Evolutionary conservation across 1,284 basidiomycete genomes (phyloP).

Genomic region (Dichomitus squalens): DNA sequence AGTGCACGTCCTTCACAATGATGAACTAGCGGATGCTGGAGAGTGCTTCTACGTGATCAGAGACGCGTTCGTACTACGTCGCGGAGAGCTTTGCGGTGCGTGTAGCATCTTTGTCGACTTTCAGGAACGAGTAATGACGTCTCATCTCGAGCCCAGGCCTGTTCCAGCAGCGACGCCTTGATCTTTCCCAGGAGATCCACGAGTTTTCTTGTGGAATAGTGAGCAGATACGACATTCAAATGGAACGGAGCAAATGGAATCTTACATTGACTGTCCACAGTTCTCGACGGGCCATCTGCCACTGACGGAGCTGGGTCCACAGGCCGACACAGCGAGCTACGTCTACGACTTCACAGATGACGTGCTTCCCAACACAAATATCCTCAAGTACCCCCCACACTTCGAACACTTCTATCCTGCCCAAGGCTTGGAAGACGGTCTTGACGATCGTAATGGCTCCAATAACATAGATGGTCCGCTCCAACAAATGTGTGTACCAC

Average conservation of each 20-base stretch:
- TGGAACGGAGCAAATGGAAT: no score
- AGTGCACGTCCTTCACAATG: conserved; percentile 17
- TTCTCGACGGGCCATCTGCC: background rate
- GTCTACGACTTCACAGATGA: background rate
- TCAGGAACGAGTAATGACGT: background rate
- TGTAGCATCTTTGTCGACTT: background rate
- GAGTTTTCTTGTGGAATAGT: conserved; percentile 26
- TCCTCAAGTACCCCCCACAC: conserved; percentile 10
- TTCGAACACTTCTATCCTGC: conserved; percentile 11
- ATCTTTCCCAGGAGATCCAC: conserved; percentile 20
- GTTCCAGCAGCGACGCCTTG: conserved; percentile 26
- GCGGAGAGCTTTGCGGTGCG: background rate
- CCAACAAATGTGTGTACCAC: conserved; percentile 7
- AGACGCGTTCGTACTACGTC: conserved; percentile 7
- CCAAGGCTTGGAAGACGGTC: conserved; percentile 9
- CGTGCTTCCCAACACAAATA: conserved; percentile 8
- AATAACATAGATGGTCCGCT: background rate
- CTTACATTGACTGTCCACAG: no score
- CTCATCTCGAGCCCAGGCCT: conserved; percentile 12
- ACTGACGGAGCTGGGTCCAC: no score
- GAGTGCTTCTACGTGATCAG: conserved; percentile 5
- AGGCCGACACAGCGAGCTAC: background rate
- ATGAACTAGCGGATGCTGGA: conserved; percentile 20
- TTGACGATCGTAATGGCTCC: background rate
- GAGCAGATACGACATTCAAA: no score